Evolutionary conservation across 2,329 filamentous ascomycete genomes (phyloP), one percentile per base, ranked within the genome.

Genomic region (Hypoxylon sp.): DNA sequence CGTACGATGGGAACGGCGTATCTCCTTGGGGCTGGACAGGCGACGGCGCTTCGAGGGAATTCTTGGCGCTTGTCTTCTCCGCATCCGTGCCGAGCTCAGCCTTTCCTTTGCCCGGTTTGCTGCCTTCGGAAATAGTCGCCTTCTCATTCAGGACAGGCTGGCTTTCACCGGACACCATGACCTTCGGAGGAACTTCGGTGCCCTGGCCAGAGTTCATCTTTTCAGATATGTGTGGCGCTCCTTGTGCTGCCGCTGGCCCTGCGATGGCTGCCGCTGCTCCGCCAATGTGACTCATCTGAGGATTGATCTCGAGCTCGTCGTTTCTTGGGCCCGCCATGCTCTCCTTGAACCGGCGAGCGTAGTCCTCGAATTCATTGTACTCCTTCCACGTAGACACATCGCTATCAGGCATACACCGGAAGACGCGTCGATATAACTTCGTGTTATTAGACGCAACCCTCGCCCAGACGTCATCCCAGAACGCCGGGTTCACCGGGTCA

Each of bases 361-460:
- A 98, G 3, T 87, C 83, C 50, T 85, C 82, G 70, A 90, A 96
- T 65, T 96, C 89, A 62, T 91, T 89, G 75, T 99, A 99, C 63
- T 96, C 90, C 65, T 90, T 88, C 95, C 95, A 99, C 38, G 90
- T 94, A 63, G 87, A 88, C 21, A 97, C 95, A 70, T 97, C 92
- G 48, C 88, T 97, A 73, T 99, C 95, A 1, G 95, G 95, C 90
- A 96, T 96, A 75, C 93, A 97, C 42, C 93, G 88, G 79, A 99
- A 99, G 7, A 99, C 94, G 60, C 90, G 87, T 26, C 95, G 89
- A 77, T 91, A 99, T 43, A 99, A 84, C 72, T 92, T 94, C 2
- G 95, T 99, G 73, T 99, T 99, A 78, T 98, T 98, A 62, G 90
- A 87, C 0, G 95, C 95, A 49, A 92, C 87, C 15, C 87, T 83